Evolutionary conservation across 148 eudicot species (phyloP).

Genomic region (Talinum fruticosum): DNA sequence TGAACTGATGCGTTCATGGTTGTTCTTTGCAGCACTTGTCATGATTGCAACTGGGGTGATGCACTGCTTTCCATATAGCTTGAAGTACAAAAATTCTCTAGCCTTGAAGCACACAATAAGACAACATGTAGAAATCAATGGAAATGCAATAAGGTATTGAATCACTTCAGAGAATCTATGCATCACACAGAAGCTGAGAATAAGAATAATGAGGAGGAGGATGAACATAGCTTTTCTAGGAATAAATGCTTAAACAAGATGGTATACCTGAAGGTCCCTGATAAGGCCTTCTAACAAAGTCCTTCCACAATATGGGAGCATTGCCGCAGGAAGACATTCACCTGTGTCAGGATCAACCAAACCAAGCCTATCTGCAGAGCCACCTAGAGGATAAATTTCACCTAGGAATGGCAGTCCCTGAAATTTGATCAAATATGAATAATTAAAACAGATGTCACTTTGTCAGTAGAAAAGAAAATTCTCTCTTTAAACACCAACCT

Average conservation of each 20-base stretch:
- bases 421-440: slow-evolving; percentile 30
- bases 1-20: slow-evolving; percentile 67
- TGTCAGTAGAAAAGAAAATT: slow-evolving; percentile 15
- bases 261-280: slow-evolving; percentile 93
- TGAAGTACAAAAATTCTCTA: slow-evolving; percentile 87
- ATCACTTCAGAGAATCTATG: neutral
- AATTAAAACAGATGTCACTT: slow-evolving; percentile 1
- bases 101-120: slow-evolving; percentile 53
- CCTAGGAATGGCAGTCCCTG: slow-evolving; percentile 96
- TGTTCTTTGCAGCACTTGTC: slow-evolving; percentile 96
- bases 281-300: slow-evolving; percentile 93
- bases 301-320: slow-evolving; percentile 93
- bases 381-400: slow-evolving; percentile 98
- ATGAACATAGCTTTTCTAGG: neutral
- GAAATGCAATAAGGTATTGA: slow-evolving; percentile 2
- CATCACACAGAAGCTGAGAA: neutral
- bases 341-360: slow-evolving; percentile 81
- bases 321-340: slow-evolving; percentile 98
- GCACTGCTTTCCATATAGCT: slow-evolving; percentile 85
- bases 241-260: neutral
- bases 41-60: slow-evolving; percentile 94
- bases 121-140: slow-evolving; percentile 13
- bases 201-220: slow-evolving; percentile 15
- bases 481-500: slow-evolving; percentile 45
- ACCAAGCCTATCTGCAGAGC: slow-evolving; percentile 98